Conservation (phyloP, 2,329 filamentous ascomycete species). For the Phoma sp. region DNA sequence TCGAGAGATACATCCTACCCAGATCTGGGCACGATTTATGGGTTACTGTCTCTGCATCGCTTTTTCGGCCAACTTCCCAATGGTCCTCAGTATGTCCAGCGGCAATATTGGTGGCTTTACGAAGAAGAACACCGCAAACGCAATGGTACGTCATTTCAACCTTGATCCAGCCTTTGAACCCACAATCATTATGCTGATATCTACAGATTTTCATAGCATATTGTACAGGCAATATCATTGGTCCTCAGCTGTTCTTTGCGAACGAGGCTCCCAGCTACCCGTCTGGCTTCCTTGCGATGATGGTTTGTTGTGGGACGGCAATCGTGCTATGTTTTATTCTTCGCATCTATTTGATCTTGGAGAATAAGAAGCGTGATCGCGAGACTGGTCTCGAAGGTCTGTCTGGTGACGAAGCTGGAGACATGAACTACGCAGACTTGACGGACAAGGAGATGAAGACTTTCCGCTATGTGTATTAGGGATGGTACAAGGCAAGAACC, state of each 20-base stretch:
- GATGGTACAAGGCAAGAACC: background rate
- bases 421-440: conserved; percentile 17
- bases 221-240: conserved; percentile 17
- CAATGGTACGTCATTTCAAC: conserved; percentile 22
- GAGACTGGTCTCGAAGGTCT: conserved; percentile 9
- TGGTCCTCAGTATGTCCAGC: conserved; percentile 36
- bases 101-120: conserved; percentile 48
- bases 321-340: conserved; percentile 19
- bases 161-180: no score
- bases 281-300: conserved; percentile 21
- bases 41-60: conserved; percentile 41
- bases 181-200: background rate
- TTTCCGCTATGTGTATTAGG: conserved; percentile 25
- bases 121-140: conserved; percentile 64
- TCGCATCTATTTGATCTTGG: conserved; percentile 19
- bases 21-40: conserved; percentile 27
- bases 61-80: conserved; percentile 52
- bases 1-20: conserved; percentile 20
- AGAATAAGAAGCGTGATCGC: conserved; percentile 20
- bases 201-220: conserved; percentile 20
- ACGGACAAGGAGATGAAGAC: conserved; percentile 22
- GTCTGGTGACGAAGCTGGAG: conserved; percentile 1
- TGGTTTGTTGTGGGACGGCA: conserved; percentile 18
- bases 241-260: conserved; percentile 14
- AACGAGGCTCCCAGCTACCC: conserved; percentile 8